These are phyloP conservation scores for Trichophyton simii DNA, from an alignment of 2,329 filamentous ascomycete genomes.

Conservation along the genomic window DNA sequence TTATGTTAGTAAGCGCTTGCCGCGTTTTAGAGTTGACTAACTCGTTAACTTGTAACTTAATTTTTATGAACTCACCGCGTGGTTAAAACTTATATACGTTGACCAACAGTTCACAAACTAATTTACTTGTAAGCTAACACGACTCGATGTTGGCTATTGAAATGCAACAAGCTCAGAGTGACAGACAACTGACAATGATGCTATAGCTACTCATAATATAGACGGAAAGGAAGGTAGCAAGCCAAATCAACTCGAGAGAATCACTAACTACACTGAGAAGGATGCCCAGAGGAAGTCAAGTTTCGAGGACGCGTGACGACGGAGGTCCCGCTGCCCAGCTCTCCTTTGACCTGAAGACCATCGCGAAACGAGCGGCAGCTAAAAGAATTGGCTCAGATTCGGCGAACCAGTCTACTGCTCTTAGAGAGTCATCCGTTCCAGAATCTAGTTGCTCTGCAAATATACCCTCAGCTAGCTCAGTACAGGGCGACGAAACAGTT, in stretches of 20 bases:
- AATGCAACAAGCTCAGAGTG: background rate
- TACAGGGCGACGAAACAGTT: no score
- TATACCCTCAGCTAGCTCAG: background rate
- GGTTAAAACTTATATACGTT: background rate
- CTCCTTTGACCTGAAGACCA: background rate
- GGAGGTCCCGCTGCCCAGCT: background rate
- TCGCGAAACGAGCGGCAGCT: background rate
- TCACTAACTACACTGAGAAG: background rate
- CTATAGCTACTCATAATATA: background rate
- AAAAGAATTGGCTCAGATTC: background rate
- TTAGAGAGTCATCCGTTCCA: background rate
- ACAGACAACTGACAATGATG: background rate
- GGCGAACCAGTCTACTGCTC: background rate
- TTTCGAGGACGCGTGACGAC: background rate
- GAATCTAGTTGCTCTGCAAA: background rate
- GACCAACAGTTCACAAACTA: no score
- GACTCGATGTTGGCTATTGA: background rate
- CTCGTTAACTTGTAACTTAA: no score
- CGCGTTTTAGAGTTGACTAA: background rate
- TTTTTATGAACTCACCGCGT: background rate
- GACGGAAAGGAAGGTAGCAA: background rate
- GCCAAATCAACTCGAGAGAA: background rate
- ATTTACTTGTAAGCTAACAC: background rate
- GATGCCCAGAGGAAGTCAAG: background rate
- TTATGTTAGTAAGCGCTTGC: background rate